Evolutionary conservation across 139 green algal genomes (phyloP).

Genomic region (Edaphochlamys debaryana): DNA sequence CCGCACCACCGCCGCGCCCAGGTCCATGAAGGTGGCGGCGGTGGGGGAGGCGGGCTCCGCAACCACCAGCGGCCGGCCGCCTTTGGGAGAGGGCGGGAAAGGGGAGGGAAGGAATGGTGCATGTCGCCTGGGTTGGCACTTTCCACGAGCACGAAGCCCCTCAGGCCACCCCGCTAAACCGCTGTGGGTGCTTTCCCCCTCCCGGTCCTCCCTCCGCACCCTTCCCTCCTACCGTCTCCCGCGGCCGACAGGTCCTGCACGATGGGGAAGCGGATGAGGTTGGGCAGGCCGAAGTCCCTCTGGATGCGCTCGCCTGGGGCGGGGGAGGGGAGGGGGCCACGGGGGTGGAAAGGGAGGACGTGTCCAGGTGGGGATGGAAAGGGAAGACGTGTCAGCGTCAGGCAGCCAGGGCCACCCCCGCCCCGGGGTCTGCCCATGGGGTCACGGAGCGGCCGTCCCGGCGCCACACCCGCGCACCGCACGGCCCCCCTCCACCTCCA

Average conservation of each 20-base stretch:
- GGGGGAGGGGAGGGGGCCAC: neutral
- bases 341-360: too few relatives aligned
- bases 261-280: conserved; percentile 96
- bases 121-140: neutral
- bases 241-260: conserved; percentile 87
- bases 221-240: conserved; percentile 92
- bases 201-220: too few relatives aligned
- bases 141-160: too few relatives aligned
- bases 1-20: conserved; percentile 92
- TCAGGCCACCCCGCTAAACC: too few relatives aligned
- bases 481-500: too few relatives aligned
- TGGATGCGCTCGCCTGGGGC: conserved; percentile 75
- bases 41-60: conserved; percentile 76
- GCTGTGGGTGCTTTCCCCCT: too few relatives aligned
- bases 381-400: too few relatives aligned
- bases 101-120: neutral
- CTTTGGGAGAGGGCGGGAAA: conserved; percentile 42
- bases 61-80: conserved; percentile 90
- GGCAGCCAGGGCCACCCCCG: too few relatives aligned
- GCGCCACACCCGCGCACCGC: too few relatives aligned
- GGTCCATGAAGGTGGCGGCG: conserved; percentile 78
- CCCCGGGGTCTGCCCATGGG: too few relatives aligned
- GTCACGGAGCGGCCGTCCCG: too few relatives aligned
- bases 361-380: too few relatives aligned
- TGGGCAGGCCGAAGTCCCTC: conserved; percentile 92